These are phyloP conservation scores for Populus hybrid DNA, from an alignment of 441 rosid species.

Conservation along the genomic window DNA sequence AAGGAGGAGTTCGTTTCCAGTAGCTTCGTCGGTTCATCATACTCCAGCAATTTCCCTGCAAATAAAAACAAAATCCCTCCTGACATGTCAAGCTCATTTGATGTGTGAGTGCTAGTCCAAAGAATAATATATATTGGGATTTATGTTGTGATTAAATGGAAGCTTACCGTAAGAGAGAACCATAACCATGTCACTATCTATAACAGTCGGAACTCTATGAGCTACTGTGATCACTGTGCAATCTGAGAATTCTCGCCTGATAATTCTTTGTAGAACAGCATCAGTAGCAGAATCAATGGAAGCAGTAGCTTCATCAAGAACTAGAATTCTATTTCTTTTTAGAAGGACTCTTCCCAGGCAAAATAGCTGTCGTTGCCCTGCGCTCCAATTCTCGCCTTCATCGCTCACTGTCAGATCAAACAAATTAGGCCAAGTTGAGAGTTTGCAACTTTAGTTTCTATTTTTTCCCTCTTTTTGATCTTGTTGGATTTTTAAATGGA, in stretches of 20 bases:
- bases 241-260: conserved; percentile 60
- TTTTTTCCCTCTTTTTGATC: no score
- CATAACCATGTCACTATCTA: conserved; percentile 92
- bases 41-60: conserved; percentile 69
- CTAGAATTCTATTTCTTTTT: conserved; percentile 67
- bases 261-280: conserved; percentile 64
- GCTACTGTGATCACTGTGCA: conserved; percentile 83
- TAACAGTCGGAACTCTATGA: conserved; percentile 11
- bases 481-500: background rate
- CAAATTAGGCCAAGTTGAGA: background rate
- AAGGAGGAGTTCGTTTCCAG: conserved; percentile 70
- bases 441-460: background rate
- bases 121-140: background rate
- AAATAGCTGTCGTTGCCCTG: conserved; percentile 83
- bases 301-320: conserved; percentile 94
- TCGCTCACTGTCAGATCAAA: conserved; percentile 57
- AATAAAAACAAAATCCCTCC: background rate
- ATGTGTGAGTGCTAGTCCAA: no score
- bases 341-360: conserved; percentile 85
- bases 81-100: background rate
- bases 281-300: conserved; percentile 85
- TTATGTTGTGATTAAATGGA: background rate
- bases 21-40: conserved; percentile 68
- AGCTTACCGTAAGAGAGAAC: conserved; percentile 69
- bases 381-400: conserved; percentile 94